A percentile compares a stretch with the other conserved stretches of the same genome.
These are phyloP conservation scores for Hanseniaspora thailandica DNA, from an alignment of 805 yeast genomes.

Conservation along the genomic window DNA sequence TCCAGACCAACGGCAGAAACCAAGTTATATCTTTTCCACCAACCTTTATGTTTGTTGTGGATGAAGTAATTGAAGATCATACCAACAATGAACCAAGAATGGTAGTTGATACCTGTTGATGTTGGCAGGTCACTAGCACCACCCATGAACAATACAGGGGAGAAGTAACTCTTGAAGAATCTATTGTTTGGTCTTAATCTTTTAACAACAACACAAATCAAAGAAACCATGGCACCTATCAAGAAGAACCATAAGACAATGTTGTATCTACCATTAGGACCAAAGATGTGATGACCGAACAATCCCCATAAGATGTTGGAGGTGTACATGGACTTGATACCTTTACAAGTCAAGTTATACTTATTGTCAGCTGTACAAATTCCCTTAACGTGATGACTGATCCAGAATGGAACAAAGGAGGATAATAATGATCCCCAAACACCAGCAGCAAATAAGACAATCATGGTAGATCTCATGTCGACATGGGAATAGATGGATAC, in stretches of 20 bases:
- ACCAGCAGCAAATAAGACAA: slow-evolving; percentile 38
- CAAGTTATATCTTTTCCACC: slow-evolving; percentile 74
- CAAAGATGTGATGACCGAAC: slow-evolving; percentile 52
- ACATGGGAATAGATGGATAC: slow-evolving; percentile 54
- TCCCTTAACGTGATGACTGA: slow-evolving; percentile 29
- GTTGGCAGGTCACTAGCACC: slow-evolving; percentile 51
- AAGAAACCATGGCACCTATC: slow-evolving; percentile 41
- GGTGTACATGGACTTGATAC: slow-evolving; percentile 36
- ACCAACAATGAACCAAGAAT: slow-evolving; percentile 44
- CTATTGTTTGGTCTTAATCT: slow-evolving; percentile 32
- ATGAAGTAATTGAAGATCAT: slow-evolving; percentile 46
- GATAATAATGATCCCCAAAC: slow-evolving; percentile 36
- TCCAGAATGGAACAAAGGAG: slow-evolving; percentile 35
- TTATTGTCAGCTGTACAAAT: slow-evolving; percentile 36
- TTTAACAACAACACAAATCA: slow-evolving; percentile 32
- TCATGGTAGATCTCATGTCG: slow-evolving; percentile 50
- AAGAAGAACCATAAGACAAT: slow-evolving; percentile 48
- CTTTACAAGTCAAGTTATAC: slow-evolving; percentile 39
- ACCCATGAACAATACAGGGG: slow-evolving; percentile 53
- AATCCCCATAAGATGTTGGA: slow-evolving; percentile 54
- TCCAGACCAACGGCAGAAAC: slow-evolving; percentile 55
- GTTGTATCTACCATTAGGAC: slow-evolving; percentile 38
- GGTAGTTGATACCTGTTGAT: slow-evolving; percentile 53
- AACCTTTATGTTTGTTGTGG: slow-evolving; percentile 42
- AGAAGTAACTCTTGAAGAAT: slow-evolving; percentile 32